Conservation (phyloP, 768 basidiomycete genomes). For the Melanogaster broomeanus region DNA sequence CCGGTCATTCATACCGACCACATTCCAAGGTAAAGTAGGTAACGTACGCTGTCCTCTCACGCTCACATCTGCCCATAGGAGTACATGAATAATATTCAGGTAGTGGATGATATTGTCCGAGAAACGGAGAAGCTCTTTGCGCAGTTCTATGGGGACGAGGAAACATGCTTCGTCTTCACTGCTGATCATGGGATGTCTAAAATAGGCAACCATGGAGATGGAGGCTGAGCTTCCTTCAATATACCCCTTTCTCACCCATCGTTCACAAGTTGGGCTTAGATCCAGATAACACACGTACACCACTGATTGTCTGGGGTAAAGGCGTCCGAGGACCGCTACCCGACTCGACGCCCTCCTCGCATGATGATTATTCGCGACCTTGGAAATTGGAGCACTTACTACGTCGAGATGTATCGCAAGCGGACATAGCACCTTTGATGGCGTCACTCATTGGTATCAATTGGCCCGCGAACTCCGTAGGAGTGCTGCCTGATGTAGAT, state of each 20-base stretch:
- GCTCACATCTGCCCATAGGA: slow-evolving; percentile 46
- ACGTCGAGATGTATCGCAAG: slow-evolving; percentile 80
- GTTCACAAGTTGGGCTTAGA: slow-evolving; percentile 45
- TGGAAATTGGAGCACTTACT: slow-evolving; percentile 63
- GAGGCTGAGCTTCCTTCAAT: slow-evolving; percentile 49
- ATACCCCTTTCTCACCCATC: background rate
- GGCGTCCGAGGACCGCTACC: slow-evolving; percentile 72
- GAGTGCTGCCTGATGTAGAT: slow-evolving; percentile 77
- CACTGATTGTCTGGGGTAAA: slow-evolving; percentile 80
- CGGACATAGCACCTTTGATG: slow-evolving; percentile 81
- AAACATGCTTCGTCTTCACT: slow-evolving; percentile 78
- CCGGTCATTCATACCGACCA: slow-evolving; percentile 84
- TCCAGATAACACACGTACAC: slow-evolving; percentile 86
- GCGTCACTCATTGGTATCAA: slow-evolving; percentile 67
- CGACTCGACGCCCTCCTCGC: slow-evolving; percentile 54
- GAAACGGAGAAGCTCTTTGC: slow-evolving; percentile 62
- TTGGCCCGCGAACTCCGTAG: slow-evolving; percentile 84
- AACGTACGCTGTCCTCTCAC: background rate
- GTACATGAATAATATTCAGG: slow-evolving; percentile 83
- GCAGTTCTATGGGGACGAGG: slow-evolving; percentile 65
- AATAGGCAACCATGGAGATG: slow-evolving; percentile 89
- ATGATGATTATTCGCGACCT: slow-evolving; percentile 66
- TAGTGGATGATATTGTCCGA: slow-evolving; percentile 74
- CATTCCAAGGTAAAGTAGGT: slow-evolving; percentile 62
- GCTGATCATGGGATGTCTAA: slow-evolving; percentile 91